Conservation (phyloP, 73 alveolate genomes). For the Paraurostyla sp. region DNA sequence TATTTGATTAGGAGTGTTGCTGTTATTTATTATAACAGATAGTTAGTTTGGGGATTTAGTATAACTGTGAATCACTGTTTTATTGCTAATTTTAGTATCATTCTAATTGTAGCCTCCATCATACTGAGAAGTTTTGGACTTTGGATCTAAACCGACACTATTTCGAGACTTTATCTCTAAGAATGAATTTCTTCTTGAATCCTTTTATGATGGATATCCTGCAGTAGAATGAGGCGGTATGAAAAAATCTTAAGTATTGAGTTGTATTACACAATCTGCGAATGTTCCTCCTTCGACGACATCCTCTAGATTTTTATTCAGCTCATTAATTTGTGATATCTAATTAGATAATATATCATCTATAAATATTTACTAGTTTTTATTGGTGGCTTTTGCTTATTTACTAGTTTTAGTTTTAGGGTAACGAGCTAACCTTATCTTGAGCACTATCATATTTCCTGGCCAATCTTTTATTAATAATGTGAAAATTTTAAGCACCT, state of each 20-base stretch:
- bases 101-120: no score
- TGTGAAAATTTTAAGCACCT: constrained; percentile 36
- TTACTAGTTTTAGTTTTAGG: neutral
- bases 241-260: no score
- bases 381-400: no score
- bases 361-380: neutral
- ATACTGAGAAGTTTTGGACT: neutral
- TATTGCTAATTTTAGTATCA: no score
- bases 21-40: no score
- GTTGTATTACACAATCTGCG: constrained; percentile 33
- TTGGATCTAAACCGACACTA: constrained; percentile 27
- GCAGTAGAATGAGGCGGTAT: no score
- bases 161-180: neutral
- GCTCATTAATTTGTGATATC: neutral
- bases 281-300: constrained; percentile 19
- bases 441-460: neutral
- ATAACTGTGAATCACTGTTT: no score
- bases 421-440: neutral
- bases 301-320: neutral
- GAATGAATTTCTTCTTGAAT: no score
- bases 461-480: constrained; percentile 22
- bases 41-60: no score
- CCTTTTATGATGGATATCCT: no score
- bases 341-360: neutral
- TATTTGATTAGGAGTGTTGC: no score